Conservation (phyloP, 2,329 filamentous ascomycete species). For the Elsinoe perseae region DNA sequence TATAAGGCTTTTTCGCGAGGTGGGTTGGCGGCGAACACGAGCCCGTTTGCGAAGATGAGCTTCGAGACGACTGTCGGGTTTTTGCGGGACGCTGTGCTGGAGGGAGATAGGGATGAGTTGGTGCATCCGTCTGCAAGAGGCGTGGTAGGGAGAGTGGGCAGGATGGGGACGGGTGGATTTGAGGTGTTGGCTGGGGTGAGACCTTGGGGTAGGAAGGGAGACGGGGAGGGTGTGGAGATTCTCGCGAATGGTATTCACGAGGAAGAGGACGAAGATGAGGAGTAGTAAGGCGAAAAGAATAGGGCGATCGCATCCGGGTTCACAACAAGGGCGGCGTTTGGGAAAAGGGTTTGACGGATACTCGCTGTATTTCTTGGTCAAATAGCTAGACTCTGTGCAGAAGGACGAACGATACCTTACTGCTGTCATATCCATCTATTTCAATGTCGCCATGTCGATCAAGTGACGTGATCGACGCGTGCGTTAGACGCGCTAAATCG, state of each 20-base stretch:
- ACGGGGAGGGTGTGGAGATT: slow-evolving; percentile 13
- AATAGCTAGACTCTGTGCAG: too few relatives aligned
- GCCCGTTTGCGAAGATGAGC: slow-evolving; percentile 96
- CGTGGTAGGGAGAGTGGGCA: slow-evolving; percentile 75
- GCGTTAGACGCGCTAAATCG: too few relatives aligned
- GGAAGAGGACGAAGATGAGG: slow-evolving; percentile 9
- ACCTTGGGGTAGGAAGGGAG: slow-evolving; percentile 18
- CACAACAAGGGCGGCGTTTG: not conserved
- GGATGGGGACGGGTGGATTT: slow-evolving; percentile 83
- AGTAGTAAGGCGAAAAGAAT: not conserved
- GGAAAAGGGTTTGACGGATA: not conserved
- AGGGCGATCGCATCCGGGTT: not conserved
- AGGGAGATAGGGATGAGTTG: slow-evolving; percentile 84
- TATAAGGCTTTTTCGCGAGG: slow-evolving; percentile 91
- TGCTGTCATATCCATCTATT: too few relatives aligned
- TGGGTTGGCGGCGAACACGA: slow-evolving; percentile 75
- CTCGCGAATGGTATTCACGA: slow-evolving; percentile 6
- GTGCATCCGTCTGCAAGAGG: slow-evolving; percentile 78
- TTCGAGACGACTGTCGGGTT: slow-evolving; percentile 97
- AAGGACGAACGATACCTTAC: too few relatives aligned
- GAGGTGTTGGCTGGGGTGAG: slow-evolving; percentile 58
- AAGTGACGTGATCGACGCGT: too few relatives aligned
- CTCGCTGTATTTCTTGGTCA: not conserved
- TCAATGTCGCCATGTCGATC: too few relatives aligned
- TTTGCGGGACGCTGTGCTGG: slow-evolving; percentile 82